These are phyloP conservation scores for Trichoderma orchidacearum DNA, from an alignment of 495 filamentous ascomycete species.

Conservation along the genomic window DNA sequence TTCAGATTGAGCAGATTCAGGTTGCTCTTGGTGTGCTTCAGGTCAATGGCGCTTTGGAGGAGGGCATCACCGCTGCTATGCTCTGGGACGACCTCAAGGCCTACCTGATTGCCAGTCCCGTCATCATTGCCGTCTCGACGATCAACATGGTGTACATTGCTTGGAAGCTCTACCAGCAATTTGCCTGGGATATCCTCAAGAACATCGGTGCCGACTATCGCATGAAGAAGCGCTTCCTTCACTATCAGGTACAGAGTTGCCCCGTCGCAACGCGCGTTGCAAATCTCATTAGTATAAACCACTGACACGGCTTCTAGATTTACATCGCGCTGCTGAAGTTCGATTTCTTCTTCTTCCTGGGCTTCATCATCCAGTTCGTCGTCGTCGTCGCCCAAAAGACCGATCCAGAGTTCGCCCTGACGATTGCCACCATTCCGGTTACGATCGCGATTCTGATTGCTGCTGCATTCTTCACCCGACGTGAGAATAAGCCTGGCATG, in stretches of 20 bases:
- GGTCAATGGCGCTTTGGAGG: constrained; percentile 11
- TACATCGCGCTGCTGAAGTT: constrained; percentile 97
- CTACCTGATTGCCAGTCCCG: constrained; percentile 74
- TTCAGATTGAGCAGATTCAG: constrained; percentile 80
- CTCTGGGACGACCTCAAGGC: constrained; percentile 59
- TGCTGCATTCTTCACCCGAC: constrained; percentile 72
- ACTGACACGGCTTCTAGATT: constrained; percentile 43
- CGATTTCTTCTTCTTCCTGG: constrained; percentile 99
- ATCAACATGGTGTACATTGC: constrained; percentile 60
- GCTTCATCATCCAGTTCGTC: constrained; percentile 93
- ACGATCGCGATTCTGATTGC: constrained; percentile 77
- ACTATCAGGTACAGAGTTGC: constrained; percentile 65
- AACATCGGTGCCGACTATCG: constrained; percentile 94
- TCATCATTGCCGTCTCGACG: constrained; percentile 64
- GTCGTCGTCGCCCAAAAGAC: constrained; percentile 66
- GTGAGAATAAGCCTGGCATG: constrained; percentile 72
- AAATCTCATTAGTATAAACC: constrained; percentile 9
- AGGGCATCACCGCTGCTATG: constrained; percentile 20
- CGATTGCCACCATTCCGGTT: constrained; percentile 75
- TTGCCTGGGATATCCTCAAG: constrained; percentile 98
- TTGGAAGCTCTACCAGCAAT: constrained; percentile 95
- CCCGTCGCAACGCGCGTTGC: neutral
- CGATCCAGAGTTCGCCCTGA: constrained; percentile 69
- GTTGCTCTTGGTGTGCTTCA: constrained; percentile 46
- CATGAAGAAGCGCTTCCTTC: constrained; percentile 91